Percentiles rank a stretch among this genome's conserved stretches.
Evolutionary conservation across 179 eudicot genomes (phyloP).

Genomic region (Camellia oleifera): DNA sequence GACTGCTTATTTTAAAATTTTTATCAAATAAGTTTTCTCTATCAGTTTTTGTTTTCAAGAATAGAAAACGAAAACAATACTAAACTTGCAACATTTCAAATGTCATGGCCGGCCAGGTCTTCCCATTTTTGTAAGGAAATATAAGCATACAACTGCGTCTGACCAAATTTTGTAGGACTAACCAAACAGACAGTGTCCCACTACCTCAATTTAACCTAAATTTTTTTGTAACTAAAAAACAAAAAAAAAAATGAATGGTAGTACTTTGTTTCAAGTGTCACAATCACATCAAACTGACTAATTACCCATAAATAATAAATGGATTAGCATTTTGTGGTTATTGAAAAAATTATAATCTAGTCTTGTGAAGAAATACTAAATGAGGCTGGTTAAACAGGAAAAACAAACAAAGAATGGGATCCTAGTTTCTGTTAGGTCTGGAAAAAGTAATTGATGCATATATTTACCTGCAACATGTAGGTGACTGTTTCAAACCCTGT

Average conservation of each 20-base stretch:
- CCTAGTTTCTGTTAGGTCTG: background rate
- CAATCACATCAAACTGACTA: constrained; percentile 5
- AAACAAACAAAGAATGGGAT: background rate
- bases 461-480: constrained; percentile 80
- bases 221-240: too few species aligned
- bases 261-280: background rate
- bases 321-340: background rate
- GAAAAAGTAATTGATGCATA: constrained; percentile 6
- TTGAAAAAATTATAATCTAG: background rate
- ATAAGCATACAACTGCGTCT: too few species aligned
- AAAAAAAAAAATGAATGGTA: background rate
- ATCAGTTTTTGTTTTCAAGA: too few species aligned
- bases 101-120: too few species aligned
- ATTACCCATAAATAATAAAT: background rate
- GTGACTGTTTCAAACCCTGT: constrained; percentile 95
- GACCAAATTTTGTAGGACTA: too few species aligned
- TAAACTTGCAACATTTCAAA: too few species aligned
- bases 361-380: background rate
- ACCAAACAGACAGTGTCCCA: background rate
- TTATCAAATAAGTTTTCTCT: too few species aligned
- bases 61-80: too few species aligned
- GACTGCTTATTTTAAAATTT: too few species aligned
- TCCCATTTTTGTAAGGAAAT: too few species aligned
- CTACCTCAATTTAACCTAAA: background rate
- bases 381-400: background rate